Evolutionary conservation across 2,329 filamentous ascomycete genomes (phyloP).

Genomic region (Fusarium incarnatum): DNA sequence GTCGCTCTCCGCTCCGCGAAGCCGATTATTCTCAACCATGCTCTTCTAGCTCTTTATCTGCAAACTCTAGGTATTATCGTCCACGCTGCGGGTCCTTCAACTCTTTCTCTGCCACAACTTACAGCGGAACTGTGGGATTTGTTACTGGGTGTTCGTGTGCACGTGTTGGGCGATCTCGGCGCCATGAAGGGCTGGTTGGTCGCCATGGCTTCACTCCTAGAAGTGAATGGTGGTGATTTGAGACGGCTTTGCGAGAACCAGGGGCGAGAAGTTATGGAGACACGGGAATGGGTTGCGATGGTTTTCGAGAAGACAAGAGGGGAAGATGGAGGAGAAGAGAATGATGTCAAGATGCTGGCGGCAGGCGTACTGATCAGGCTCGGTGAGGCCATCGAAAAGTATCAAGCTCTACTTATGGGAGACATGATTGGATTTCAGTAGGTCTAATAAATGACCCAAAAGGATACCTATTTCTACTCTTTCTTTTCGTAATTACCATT

Average conservation of each 20-base stretch:
- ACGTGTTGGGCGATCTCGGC: conserved; percentile 69
- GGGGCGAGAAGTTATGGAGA: conserved; percentile 83
- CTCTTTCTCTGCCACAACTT: conserved; percentile 79
- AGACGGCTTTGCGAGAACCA: conserved; percentile 78
- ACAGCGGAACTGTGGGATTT: conserved; percentile 87
- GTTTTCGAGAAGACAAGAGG: conserved; percentile 75
- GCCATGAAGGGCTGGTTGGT: conserved; percentile 83
- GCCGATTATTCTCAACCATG: conserved; percentile 75
- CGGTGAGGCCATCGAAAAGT: conserved; percentile 84
- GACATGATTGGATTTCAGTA: conserved; percentile 63
- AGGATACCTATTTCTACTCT: neutral
- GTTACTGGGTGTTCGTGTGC: conserved; percentile 75
- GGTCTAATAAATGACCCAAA: neutral
- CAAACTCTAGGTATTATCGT: conserved; percentile 88
- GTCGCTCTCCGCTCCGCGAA: conserved; percentile 67
- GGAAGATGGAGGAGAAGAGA: conserved; percentile 73
- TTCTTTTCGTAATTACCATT: conserved; percentile 34
- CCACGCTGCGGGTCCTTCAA: conserved; percentile 84
- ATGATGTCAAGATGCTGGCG: conserved; percentile 80
- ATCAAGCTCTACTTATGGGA: conserved; percentile 81
- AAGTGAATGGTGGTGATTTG: conserved; percentile 81
- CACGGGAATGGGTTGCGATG: conserved; percentile 83
- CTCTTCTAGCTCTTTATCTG: conserved; percentile 81
- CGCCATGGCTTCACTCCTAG: conserved; percentile 81
- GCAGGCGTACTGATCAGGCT: conserved; percentile 82